Percentiles rank a stretch among this genome's conserved stretches.
Conservation (phyloP, 257 asterid genomes). For the Solanum boliviense region DNA sequence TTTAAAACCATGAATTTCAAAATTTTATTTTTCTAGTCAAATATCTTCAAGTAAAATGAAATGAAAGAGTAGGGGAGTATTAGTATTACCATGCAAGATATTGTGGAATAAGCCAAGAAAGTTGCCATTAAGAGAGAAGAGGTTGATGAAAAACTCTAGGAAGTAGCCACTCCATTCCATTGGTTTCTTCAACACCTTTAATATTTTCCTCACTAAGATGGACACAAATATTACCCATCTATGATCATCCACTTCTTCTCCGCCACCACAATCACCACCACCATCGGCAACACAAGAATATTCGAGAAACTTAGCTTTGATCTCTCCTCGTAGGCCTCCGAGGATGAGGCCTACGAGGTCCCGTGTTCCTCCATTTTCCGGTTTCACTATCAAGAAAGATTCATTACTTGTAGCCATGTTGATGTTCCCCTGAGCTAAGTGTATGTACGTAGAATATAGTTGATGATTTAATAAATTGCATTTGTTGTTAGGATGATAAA, state of each 20-base stretch:
- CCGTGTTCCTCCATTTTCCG: conserved; percentile 48
- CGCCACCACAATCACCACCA: conserved; percentile 7
- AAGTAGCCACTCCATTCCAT: conserved; percentile 60
- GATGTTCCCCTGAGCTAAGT: background rate
- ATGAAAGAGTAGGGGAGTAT: background rate
- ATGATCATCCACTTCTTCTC: conserved; percentile 22
- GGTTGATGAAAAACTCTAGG: conserved; percentile 65
- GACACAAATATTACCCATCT: conserved; percentile 80
- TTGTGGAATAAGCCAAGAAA: conserved; percentile 36
- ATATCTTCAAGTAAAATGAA: background rate
- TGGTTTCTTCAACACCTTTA: conserved; percentile 48
- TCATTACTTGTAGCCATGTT: background rate
- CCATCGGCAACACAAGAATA: background rate
- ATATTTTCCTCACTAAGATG: conserved; percentile 49
- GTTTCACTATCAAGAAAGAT: conserved; percentile 46
- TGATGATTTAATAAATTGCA: background rate
- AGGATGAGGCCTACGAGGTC: conserved; percentile 57
- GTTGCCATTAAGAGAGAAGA: conserved; percentile 57
- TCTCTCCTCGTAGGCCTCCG: conserved; percentile 14
- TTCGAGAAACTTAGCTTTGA: conserved; percentile 48
- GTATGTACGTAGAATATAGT: background rate
- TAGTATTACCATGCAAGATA: conserved; percentile 40
- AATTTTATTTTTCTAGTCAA: background rate
- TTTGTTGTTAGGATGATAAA: background rate
- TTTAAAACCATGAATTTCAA: background rate